Evolutionary conservation across 1,284 basidiomycete genomes (phyloP).

Genomic region (Phellopilus nigrolimitatus): DNA sequence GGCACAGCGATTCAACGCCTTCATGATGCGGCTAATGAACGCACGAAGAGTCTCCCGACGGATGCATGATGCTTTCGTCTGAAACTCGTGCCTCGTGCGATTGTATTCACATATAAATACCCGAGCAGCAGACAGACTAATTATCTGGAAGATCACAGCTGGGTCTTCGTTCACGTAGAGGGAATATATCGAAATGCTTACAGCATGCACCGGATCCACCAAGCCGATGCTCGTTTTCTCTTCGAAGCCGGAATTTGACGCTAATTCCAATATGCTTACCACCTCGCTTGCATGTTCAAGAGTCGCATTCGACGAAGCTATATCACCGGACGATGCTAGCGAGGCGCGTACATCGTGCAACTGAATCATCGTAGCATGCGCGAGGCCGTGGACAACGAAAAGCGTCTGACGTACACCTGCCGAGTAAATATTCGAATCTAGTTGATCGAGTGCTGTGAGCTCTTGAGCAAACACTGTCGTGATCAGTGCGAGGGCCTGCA

Average conservation of each 20-base stretch:
- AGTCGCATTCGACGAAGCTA: slow-evolving; percentile 25
- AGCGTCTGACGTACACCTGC: slow-evolving; percentile 23
- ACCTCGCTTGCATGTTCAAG: slow-evolving; percentile 22
- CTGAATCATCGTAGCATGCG: slow-evolving; percentile 32
- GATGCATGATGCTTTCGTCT: not conserved
- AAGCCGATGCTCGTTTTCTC: not conserved
- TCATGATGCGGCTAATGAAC: not conserved
- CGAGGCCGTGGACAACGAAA: slow-evolving; percentile 29
- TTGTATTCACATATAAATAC: slow-evolving; percentile 26
- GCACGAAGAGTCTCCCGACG: not conserved
- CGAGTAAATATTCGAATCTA: slow-evolving; percentile 12
- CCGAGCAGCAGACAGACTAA: slow-evolving; percentile 27
- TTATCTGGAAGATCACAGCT: slow-evolving; percentile 21
- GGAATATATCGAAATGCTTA: slow-evolving; percentile 20
- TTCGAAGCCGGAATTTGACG: slow-evolving; percentile 6
- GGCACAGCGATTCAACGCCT: not conserved
- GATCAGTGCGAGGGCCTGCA: slow-evolving; percentile 20
- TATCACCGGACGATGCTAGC: slow-evolving; percentile 24
- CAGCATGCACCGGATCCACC: slow-evolving; percentile 26
- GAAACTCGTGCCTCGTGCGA: not conserved
- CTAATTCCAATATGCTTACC: slow-evolving; percentile 16
- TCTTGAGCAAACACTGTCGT: slow-evolving; percentile 31
- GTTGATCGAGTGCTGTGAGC: slow-evolving; percentile 24
- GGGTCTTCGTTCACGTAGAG: not conserved
- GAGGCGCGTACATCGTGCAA: slow-evolving; percentile 32